Conservation (phyloP, 805 yeast genomes). For the Yamadazyma scolyti region DNA sequence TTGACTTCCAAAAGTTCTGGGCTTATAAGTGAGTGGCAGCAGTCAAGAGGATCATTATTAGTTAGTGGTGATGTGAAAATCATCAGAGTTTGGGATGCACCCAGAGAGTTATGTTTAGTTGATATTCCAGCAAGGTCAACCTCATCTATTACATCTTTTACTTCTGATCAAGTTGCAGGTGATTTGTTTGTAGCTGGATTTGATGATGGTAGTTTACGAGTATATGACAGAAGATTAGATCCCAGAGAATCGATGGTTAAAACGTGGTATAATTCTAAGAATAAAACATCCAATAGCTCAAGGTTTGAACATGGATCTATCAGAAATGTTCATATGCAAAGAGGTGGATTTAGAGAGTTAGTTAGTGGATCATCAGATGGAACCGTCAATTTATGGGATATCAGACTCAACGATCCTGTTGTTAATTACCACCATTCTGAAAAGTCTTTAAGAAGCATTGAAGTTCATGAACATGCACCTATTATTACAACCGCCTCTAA, state of each 20-base stretch:
- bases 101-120: conserved; percentile 78
- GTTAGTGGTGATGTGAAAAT: conserved; percentile 95
- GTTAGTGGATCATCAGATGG: conserved; percentile 85
- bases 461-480: conserved; percentile 96
- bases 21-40: conserved; percentile 93
- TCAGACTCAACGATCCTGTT: conserved; percentile 71
- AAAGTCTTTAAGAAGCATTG: conserved; percentile 58
- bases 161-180: conserved; percentile 96
- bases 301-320: conserved; percentile 46
- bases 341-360: conserved; percentile 92
- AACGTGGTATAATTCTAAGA: conserved; percentile 54
- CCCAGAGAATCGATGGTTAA: conserved; percentile 82
- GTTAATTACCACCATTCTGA: conserved; percentile 56
- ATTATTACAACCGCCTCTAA: conserved; percentile 85
- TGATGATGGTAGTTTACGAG: conserved; percentile 83
- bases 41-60: conserved; percentile 82
- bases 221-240: conserved; percentile 85
- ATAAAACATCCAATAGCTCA: conserved; percentile 9
- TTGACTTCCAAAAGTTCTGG: conserved; percentile 81
- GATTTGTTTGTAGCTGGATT: conserved; percentile 88
- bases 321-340: conserved; percentile 84
- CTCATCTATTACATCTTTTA: conserved; percentile 80
- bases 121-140: conserved; percentile 92
- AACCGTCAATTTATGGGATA: conserved; percentile 84
- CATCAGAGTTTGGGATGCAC: conserved; percentile 94